Conservation (phyloP, 495 filamentous ascomycete species). For the Rusavskia elegans region DNA sequence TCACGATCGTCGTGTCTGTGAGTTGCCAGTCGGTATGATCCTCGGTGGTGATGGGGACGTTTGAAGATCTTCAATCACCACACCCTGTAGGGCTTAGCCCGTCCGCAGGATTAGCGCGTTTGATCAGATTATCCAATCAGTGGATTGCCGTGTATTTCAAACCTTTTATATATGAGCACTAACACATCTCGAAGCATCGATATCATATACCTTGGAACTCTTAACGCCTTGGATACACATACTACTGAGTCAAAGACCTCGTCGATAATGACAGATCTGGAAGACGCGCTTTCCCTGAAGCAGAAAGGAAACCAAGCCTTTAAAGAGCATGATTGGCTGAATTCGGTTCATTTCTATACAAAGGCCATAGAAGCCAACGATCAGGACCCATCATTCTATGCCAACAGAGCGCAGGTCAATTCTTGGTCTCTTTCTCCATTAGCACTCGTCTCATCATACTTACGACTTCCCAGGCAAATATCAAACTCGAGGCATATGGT, state of each 20-base stretch:
- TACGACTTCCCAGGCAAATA: conserved; percentile 48
- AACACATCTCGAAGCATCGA: too few species aligned
- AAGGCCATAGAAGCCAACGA: conserved; percentile 79
- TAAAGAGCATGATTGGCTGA: conserved; percentile 70
- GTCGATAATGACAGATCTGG: conserved; percentile 9
- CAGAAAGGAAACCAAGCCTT: conserved; percentile 91
- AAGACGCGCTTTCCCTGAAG: conserved; percentile 70
- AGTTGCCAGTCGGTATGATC: too few species aligned
- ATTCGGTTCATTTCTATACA: conserved; percentile 71
- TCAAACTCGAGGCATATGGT: conserved; percentile 90
- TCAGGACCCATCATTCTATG: conserved; percentile 75
- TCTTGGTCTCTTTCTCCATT: background rate
- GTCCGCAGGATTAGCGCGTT: too few species aligned
- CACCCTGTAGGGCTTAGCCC: background rate
- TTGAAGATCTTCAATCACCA: background rate
- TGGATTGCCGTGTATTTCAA: too few species aligned
- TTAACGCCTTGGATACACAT: too few species aligned
- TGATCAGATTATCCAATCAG: background rate
- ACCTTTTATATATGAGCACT: too few species aligned
- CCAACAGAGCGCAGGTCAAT: conserved; percentile 79
- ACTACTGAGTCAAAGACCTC: too few species aligned
- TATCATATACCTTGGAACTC: too few species aligned
- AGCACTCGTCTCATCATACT: too few species aligned
- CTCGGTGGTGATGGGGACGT: background rate
- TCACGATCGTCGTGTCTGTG: background rate